Conservation (phyloP, 768 basidiomycete species). For the Tremella fuciformis region DNA sequence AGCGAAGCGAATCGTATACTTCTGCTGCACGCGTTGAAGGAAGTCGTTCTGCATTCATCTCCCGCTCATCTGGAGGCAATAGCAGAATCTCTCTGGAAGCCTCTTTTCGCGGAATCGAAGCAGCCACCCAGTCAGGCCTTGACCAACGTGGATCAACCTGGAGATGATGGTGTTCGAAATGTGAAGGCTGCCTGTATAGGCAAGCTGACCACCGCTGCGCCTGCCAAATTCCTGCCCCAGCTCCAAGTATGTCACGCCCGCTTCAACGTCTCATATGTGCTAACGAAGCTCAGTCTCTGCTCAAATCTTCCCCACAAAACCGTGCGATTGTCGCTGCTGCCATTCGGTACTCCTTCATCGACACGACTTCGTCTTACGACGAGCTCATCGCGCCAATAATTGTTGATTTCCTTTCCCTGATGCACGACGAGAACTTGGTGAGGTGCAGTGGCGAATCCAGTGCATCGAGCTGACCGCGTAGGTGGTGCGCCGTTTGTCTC, state of each 20-base stretch:
- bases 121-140: background rate
- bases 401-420: slow-evolving; percentile 81
- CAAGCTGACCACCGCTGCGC: slow-evolving; percentile 87
- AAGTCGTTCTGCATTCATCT: slow-evolving; percentile 90
- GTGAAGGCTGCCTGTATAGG: slow-evolving; percentile 95
- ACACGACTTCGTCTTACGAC: slow-evolving; percentile 79
- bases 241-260: slow-evolving; percentile 64
- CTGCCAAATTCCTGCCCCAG: slow-evolving; percentile 84
- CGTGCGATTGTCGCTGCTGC: slow-evolving; percentile 88
- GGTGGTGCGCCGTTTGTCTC: slow-evolving; percentile 84
- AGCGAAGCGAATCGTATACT: slow-evolving; percentile 71
- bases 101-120: slow-evolving; percentile 71
- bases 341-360: slow-evolving; percentile 85
- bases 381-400: slow-evolving; percentile 83
- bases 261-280: slow-evolving; percentile 67
- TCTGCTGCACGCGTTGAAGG: slow-evolving; percentile 87
- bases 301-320: slow-evolving; percentile 52
- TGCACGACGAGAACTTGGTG: slow-evolving; percentile 84
- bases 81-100: slow-evolving; percentile 85
- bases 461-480: slow-evolving; percentile 47
- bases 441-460: slow-evolving; percentile 27
- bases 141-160: slow-evolving; percentile 57
- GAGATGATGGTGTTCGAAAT: slow-evolving; percentile 85
- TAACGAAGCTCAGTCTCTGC: slow-evolving; percentile 54
- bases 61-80: slow-evolving; percentile 77